Evolutionary conservation across 371 early-diverging fungal species (phyloP).

Genomic region (Globomyces sp.): DNA sequence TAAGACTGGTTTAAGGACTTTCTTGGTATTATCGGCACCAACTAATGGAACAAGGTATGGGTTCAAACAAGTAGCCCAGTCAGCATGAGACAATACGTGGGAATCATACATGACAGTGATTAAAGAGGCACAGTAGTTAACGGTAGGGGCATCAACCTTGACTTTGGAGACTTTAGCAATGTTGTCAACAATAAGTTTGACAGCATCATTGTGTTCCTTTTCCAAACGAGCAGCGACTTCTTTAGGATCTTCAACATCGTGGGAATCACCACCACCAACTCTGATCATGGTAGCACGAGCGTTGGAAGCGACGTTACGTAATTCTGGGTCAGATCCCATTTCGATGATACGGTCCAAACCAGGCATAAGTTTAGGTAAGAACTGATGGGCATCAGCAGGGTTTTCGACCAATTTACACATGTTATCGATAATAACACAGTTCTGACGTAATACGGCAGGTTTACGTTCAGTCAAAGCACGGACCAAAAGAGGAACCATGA

Average conservation of each 20-base stretch:
- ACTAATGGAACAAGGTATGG: slow-evolving; percentile 31
- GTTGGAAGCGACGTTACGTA: slow-evolving; percentile 54
- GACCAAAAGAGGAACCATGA: slow-evolving; percentile 67
- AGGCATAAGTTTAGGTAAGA: slow-evolving; percentile 69
- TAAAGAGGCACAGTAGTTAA: slow-evolving; percentile 49
- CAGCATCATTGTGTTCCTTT: slow-evolving; percentile 15
- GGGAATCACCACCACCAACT: slow-evolving; percentile 39
- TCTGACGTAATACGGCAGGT: slow-evolving; percentile 66
- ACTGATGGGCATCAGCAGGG: slow-evolving; percentile 68
- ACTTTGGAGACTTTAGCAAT: slow-evolving; percentile 43
- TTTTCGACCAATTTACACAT: slow-evolving; percentile 78
- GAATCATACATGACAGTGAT: slow-evolving; percentile 44
- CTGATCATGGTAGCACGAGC: slow-evolving; percentile 37
- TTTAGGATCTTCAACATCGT: slow-evolving; percentile 28
- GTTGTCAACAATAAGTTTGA: slow-evolving; percentile 37
- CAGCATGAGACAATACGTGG: slow-evolving; percentile 40
- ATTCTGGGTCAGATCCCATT: slow-evolving; percentile 68
- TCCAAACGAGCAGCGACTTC: slow-evolving; percentile 23
- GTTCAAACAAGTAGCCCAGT: slow-evolving; percentile 22
- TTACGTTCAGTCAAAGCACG: slow-evolving; percentile 65
- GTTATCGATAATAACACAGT: slow-evolving; percentile 73
- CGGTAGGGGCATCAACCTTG: slow-evolving; percentile 41
- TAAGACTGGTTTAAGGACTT: slow-evolving; percentile 25
- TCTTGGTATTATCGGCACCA: slow-evolving; percentile 29
- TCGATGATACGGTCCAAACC: slow-evolving; percentile 66